Conservation (phyloP, 2,329 filamentous ascomycete genomes). For the Pseudopithomyces maydicus region DNA sequence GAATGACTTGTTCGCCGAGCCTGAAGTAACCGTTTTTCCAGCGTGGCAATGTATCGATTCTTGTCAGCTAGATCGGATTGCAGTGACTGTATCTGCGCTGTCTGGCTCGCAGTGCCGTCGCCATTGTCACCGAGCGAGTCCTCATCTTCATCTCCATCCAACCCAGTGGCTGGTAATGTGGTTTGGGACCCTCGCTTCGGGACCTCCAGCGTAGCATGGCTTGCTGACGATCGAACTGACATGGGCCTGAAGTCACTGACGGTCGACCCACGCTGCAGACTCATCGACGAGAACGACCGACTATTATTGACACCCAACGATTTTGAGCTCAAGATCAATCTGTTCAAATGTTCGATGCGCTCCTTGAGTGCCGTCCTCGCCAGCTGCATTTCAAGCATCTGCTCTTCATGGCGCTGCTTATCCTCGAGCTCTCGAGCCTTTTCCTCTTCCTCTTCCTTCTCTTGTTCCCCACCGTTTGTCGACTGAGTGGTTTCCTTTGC, state of each 20-base stretch:
- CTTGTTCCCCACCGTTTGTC: constrained; percentile 61
- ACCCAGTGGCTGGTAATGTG: constrained; percentile 25
- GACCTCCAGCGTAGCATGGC: constrained; percentile 48
- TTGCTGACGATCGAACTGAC: constrained; percentile 49
- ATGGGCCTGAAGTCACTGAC: constrained; percentile 56
- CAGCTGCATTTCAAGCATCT: constrained; percentile 98
- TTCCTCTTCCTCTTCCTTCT: constrained; percentile 72
- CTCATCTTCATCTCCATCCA: constrained; percentile 46
- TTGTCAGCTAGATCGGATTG: constrained; percentile 97
- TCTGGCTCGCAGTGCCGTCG: constrained; percentile 80
- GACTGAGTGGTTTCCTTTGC: constrained; percentile 40
- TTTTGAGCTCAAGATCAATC: constrained; percentile 92
- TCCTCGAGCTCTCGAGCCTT: constrained; percentile 70
- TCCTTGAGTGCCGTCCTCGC: constrained; percentile 95
- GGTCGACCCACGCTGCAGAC: constrained; percentile 44
- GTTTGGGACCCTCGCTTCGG: constrained; percentile 35
- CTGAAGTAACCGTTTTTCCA: constrained; percentile 91
- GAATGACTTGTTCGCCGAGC: constrained; percentile 89
- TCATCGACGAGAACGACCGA: constrained; percentile 49
- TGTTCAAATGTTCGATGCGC: constrained; percentile 94
- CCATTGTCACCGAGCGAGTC: constrained; percentile 77
- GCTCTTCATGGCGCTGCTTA: constrained; percentile 88
- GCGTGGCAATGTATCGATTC: constrained; percentile 91
- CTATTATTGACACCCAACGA: constrained; percentile 84
- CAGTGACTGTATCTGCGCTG: constrained; percentile 86